A percentile compares a stretch with the other conserved stretches of the same genome.
These are phyloP conservation scores for Fusarium ramigenum DNA, from an alignment of 2,329 filamentous ascomycete species.

Conservation along the genomic window DNA sequence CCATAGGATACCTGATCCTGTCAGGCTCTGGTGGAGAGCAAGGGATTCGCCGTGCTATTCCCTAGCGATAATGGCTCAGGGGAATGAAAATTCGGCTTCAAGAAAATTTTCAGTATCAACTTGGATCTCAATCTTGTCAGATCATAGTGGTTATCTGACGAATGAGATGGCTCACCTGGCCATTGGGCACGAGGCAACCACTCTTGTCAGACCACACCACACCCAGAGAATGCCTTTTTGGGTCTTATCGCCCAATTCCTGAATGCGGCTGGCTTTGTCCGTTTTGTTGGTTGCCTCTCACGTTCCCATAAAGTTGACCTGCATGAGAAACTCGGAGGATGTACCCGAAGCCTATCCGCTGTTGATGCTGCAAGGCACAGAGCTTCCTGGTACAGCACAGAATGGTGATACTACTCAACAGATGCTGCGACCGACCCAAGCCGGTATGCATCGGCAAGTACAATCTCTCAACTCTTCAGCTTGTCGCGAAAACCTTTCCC, in stretches of 20 bases:
- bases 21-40: slow-evolving; percentile 7
- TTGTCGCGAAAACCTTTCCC: not conserved
- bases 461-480: not conserved
- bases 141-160: slow-evolving; percentile 32
- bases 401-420: not conserved
- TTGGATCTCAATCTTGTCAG: slow-evolving; percentile 30
- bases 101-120: slow-evolving; percentile 16
- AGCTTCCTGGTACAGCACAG: not conserved
- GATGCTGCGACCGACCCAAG: slow-evolving; percentile 4
- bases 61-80: slow-evolving; percentile 1
- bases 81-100: slow-evolving; percentile 11
- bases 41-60: slow-evolving; percentile 24
- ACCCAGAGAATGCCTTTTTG: slow-evolving; percentile 3
- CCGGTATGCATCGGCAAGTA: slow-evolving; percentile 12
- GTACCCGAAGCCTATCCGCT: slow-evolving; percentile 7
- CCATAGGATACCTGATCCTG: slow-evolving; percentile 1
- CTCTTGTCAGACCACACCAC: slow-evolving; percentile 18
- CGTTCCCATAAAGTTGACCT: slow-evolving; percentile 26
- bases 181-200: slow-evolving; percentile 27
- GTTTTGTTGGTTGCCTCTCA: slow-evolving; percentile 31
- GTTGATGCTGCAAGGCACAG: slow-evolving; percentile 34
- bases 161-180: slow-evolving; percentile 34
- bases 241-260: slow-evolving; percentile 26
- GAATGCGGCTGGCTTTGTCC: slow-evolving; percentile 24
- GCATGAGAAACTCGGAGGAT: slow-evolving; percentile 23